Conservation (phyloP, 208 protist genomes). For the Acanthamoeba polyphaga region DNA sequence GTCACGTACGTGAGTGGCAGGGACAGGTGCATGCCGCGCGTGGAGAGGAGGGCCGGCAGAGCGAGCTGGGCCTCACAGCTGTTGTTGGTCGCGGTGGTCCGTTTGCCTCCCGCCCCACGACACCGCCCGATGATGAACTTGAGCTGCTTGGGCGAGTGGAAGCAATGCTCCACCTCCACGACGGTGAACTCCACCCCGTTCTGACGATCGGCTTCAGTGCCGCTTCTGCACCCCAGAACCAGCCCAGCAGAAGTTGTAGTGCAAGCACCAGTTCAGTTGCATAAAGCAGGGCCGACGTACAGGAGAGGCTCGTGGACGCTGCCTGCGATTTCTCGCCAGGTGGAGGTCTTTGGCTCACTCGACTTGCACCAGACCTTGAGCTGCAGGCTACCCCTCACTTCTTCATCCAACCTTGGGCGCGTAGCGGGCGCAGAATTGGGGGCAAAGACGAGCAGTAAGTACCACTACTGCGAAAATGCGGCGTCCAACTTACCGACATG, state of each 20-base stretch:
- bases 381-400: background rate
- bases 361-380: background rate
- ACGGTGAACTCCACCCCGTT: background rate
- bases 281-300: background rate
- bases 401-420: background rate
- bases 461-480: background rate
- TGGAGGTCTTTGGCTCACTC: background rate
- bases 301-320: background rate
- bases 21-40: background rate
- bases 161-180: slow-evolving; percentile 32
- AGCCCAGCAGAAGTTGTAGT: background rate
- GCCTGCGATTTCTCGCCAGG: background rate
- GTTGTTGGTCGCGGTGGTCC: background rate
- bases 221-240: background rate
- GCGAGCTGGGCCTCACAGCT: background rate
- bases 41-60: background rate
- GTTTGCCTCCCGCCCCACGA: background rate
- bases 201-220: background rate
- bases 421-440: too few relatives aligned
- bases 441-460: too few relatives aligned
- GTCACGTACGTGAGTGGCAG: background rate
- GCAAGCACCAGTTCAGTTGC: too few relatives aligned
- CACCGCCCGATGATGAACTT: background rate
- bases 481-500: background rate
- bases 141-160: background rate